These are phyloP conservation scores for Zelopaecilomyces penicillatus DNA, from an alignment of 2,329 filamentous ascomycete genomes.

Conservation along the genomic window DNA sequence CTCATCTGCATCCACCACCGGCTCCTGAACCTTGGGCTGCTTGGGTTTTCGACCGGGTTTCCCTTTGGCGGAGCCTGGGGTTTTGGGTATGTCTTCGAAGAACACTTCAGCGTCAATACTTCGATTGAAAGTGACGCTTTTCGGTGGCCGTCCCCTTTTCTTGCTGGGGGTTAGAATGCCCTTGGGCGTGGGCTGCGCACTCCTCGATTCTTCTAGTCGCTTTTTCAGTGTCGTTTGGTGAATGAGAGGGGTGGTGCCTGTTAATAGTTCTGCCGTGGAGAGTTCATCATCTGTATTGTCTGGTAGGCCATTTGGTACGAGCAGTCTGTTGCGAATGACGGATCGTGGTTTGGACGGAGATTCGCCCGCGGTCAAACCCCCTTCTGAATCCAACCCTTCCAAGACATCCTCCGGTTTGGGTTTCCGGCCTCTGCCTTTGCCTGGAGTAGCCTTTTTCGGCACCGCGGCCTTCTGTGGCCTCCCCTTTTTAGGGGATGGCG, in stretches of 20 bases:
- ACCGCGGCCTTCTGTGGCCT: slow-evolving; percentile 8
- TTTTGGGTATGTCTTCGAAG: slow-evolving; percentile 43
- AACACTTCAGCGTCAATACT: slow-evolving; percentile 36
- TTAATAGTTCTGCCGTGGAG: neutral
- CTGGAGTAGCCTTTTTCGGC: slow-evolving; percentile 16
- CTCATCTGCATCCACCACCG: slow-evolving; percentile 34
- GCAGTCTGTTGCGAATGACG: neutral
- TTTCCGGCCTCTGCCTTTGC: slow-evolving; percentile 11
- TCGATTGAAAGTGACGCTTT: slow-evolving; percentile 46
- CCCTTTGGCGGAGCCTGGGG: slow-evolving; percentile 19
- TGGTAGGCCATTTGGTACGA: slow-evolving; percentile 4
- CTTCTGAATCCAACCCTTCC: slow-evolving; percentile 5
- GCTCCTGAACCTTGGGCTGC: slow-evolving; percentile 8
- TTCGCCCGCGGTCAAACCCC: neutral
- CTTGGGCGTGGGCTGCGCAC: slow-evolving; percentile 31
- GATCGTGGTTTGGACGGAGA: slow-evolving; percentile 10
- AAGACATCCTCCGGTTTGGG: slow-evolving; percentile 5
- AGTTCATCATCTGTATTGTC: slow-evolving; percentile 8
- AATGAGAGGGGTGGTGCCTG: slow-evolving; percentile 5
- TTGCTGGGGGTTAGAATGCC: slow-evolving; percentile 50
- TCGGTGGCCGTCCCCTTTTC: slow-evolving; percentile 34
- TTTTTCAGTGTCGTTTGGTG: slow-evolving; percentile 6
- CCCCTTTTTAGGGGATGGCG: slow-evolving; percentile 6
- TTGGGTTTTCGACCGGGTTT: slow-evolving; percentile 16
- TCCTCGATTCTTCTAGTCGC: slow-evolving; percentile 2